Evolutionary conservation across 1,139 yeast species (phyloP).

Genomic region (Pichia sp.): DNA sequence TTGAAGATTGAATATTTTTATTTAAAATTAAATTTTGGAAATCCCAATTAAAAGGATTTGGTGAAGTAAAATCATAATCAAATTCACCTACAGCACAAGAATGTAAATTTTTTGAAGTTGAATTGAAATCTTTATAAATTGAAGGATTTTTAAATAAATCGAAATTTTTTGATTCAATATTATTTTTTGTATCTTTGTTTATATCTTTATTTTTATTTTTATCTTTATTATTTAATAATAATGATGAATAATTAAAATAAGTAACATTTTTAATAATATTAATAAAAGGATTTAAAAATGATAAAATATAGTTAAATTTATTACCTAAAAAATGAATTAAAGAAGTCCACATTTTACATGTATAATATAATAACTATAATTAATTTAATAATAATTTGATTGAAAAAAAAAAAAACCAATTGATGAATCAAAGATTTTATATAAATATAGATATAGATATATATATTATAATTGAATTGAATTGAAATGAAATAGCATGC

Average conservation of each 20-base stretch:
- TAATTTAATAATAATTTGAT: too few relatives aligned
- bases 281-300: neutral
- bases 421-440: too few relatives aligned
- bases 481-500: too few relatives aligned
- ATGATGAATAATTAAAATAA: neutral
- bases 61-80: slow-evolving; percentile 24
- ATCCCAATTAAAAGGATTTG: slow-evolving; percentile 29
- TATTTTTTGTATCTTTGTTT: too few relatives aligned
- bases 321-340: neutral
- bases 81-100: slow-evolving; percentile 30
- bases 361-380: too few relatives aligned
- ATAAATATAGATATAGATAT: too few relatives aligned
- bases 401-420: too few relatives aligned
- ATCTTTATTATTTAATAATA: neutral
- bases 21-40: slow-evolving; percentile 17
- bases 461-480: too few relatives aligned
- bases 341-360: neutral
- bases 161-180: neutral
- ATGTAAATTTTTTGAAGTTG: slow-evolving; percentile 6
- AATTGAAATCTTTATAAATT: neutral
- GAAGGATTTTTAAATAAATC: slow-evolving; percentile 2
- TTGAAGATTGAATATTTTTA: too few relatives aligned
- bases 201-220: too few relatives aligned
- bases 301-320: neutral
- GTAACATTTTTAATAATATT: slow-evolving; percentile 2